Conservation (phyloP, 768 basidiomycete species). For the Chalciporus chontae region DNA sequence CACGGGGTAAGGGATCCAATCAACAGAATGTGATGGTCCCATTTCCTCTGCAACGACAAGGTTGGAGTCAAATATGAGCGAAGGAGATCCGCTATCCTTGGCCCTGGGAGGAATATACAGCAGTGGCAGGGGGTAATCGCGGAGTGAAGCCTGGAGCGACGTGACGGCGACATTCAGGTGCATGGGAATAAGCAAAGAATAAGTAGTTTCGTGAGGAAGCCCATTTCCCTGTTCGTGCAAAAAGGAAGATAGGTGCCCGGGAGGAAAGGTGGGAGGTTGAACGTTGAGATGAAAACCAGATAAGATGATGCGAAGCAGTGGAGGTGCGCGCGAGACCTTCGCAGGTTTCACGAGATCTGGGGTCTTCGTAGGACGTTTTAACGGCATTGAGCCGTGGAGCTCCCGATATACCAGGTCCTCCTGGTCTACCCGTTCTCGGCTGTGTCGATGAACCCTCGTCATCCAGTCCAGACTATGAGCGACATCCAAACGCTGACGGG, state of each 20-base stretch:
- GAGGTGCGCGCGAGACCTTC: constrained; percentile 41
- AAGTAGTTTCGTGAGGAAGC: constrained; percentile 66
- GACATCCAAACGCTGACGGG: constrained; percentile 60
- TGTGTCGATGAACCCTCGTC: constrained; percentile 46
- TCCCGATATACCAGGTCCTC: constrained; percentile 46
- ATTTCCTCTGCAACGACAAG: constrained; percentile 88
- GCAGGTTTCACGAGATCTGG: constrained; percentile 45
- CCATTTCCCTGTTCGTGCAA: constrained; percentile 63
- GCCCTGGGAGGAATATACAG: constrained; percentile 61
- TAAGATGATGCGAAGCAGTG: constrained; percentile 67
- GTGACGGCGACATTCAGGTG: constrained; percentile 68
- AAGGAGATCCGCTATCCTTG: constrained; percentile 32
- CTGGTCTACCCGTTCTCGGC: constrained; percentile 44
- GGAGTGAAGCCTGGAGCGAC: constrained; percentile 58
- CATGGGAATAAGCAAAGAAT: constrained; percentile 79
- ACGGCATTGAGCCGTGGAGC: constrained; percentile 37
- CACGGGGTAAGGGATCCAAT: constrained; percentile 70
- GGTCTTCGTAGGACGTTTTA: constrained; percentile 30
- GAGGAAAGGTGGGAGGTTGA: constrained; percentile 56
- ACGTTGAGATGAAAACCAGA: constrained; percentile 56
- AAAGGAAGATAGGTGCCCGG: constrained; percentile 55
- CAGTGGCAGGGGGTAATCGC: constrained; percentile 88
- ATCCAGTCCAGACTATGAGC: constrained; percentile 76
- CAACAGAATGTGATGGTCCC: constrained; percentile 59
- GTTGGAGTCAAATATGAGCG: constrained; percentile 69